Conservation (phyloP, 768 basidiomycete genomes). For the Rhizopogon vinicolor region DNA sequence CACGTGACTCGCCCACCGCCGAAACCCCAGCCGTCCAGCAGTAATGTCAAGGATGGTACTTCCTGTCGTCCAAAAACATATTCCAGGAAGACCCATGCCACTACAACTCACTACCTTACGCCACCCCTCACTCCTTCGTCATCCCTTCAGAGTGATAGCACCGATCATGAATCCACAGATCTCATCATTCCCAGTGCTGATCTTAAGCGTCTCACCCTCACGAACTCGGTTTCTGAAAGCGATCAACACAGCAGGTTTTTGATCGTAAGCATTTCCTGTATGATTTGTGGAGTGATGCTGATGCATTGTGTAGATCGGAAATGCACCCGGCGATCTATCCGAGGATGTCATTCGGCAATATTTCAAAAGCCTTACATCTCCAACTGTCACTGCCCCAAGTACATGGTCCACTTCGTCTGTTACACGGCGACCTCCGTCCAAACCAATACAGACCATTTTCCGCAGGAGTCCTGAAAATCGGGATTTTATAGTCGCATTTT, state of each 20-base stretch:
- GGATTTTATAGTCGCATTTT: conserved; percentile 57
- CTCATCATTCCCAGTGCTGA: conserved; percentile 13
- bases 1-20: conserved; percentile 25
- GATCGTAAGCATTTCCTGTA: conserved; percentile 15
- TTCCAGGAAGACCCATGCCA: conserved; percentile 2
- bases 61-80: not conserved
- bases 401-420: not conserved
- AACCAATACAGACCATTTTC: conserved; percentile 52
- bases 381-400: conserved; percentile 4
- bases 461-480: conserved; percentile 44
- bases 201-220: conserved; percentile 17
- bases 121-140: conserved; percentile 72
- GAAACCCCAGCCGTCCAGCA: conserved; percentile 8
- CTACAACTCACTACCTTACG: conserved; percentile 43
- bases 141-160: conserved; percentile 35
- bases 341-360: conserved; percentile 26
- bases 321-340: conserved; percentile 30
- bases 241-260: conserved; percentile 26
- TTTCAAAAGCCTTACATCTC: conserved; percentile 22
- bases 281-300: conserved; percentile 1
- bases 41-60: conserved; percentile 8
- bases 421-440: conserved; percentile 7
- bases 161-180: conserved; percentile 29
- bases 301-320: conserved; percentile 31
- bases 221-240: conserved; percentile 15